These are phyloP conservation scores for Ganoderma leucocontextum DNA, from an alignment of 1,284 basidiomycete species.

Conservation along the genomic window DNA sequence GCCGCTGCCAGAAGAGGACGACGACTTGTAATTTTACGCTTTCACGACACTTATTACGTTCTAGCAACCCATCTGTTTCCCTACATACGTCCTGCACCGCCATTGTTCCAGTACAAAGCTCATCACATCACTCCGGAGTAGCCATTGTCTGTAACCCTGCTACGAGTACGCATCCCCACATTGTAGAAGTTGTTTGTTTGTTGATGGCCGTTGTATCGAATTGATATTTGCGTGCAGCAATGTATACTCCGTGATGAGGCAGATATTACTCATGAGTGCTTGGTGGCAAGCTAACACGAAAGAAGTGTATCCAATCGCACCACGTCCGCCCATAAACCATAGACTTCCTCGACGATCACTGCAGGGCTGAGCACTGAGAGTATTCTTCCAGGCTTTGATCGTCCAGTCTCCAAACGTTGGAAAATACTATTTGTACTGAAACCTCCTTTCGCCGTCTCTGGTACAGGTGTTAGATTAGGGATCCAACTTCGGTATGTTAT, in stretches of 20 bases:
- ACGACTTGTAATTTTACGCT: slow-evolving; percentile 52
- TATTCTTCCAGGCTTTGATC: too few relatives aligned
- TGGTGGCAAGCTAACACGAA: too few relatives aligned
- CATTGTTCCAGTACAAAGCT: slow-evolving; percentile 42
- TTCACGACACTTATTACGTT: slow-evolving; percentile 28
- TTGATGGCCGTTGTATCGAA: slow-evolving; percentile 24
- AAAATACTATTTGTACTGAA: too few relatives aligned
- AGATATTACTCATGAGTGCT: too few relatives aligned
- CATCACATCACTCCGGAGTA: slow-evolving; percentile 33
- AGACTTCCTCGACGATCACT: too few relatives aligned
- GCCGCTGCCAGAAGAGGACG: slow-evolving; percentile 84
- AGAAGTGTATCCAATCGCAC: too few relatives aligned
- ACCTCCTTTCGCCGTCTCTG: slow-evolving; percentile 1
- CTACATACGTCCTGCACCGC: slow-evolving; percentile 36
- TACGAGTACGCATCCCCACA: slow-evolving; percentile 21
- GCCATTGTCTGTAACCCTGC: slow-evolving; percentile 20
- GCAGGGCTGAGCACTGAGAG: too few relatives aligned
- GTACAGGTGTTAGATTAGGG: slow-evolving; percentile 57
- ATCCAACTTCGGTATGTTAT: slow-evolving; percentile 16
- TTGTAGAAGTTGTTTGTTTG: slow-evolving; percentile 29
- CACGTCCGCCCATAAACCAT: too few relatives aligned
- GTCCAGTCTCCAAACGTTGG: too few relatives aligned
- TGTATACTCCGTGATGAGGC: background rate
- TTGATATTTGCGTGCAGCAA: slow-evolving; percentile 13
- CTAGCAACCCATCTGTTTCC: slow-evolving; percentile 32